Conservation (phyloP, 495 filamentous ascomycete species). For the Chlorociboria aeruginascens region DNA sequence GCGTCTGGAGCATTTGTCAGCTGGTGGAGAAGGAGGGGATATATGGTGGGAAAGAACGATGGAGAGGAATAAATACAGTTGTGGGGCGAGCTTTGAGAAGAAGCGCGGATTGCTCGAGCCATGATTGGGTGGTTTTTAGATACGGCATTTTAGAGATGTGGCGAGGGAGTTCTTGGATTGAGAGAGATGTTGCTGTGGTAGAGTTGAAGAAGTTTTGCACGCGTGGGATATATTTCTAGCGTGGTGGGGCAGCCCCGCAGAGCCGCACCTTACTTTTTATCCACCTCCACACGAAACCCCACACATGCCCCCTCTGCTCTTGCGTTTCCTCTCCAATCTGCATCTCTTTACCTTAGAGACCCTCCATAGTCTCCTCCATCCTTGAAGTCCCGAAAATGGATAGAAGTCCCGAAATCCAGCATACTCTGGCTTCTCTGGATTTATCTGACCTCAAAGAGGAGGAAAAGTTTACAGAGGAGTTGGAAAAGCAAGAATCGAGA, state of each 20-base stretch:
- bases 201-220: no score
- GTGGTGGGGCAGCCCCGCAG: not conserved
- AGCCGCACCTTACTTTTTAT: no score
- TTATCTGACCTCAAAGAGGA: no score
- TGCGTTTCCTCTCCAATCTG: no score
- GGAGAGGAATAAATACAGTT: conserved; percentile 12
- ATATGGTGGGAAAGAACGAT: not conserved
- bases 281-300: no score
- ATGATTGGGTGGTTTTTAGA: conserved; percentile 16
- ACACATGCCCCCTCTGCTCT: no score
- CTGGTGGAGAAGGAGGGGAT: conserved; percentile 4
- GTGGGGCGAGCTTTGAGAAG: conserved; percentile 22
- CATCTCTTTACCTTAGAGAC: no score
- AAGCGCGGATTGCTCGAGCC: conserved; percentile 24
- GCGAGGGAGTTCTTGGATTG: not conserved
- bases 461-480: no score
- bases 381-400: no score
- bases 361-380: no score
- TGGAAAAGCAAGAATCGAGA: not conserved
- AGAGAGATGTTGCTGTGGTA: not conserved
- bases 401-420: no score
- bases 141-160: conserved; percentile 16
- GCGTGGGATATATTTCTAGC: not conserved
- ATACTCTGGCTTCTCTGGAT: no score
- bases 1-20: conserved; percentile 39